Base-by-base conservation (phyloP, 2,329 filamentous ascomycete genomes). In the Penicillium sp. region DNA sequence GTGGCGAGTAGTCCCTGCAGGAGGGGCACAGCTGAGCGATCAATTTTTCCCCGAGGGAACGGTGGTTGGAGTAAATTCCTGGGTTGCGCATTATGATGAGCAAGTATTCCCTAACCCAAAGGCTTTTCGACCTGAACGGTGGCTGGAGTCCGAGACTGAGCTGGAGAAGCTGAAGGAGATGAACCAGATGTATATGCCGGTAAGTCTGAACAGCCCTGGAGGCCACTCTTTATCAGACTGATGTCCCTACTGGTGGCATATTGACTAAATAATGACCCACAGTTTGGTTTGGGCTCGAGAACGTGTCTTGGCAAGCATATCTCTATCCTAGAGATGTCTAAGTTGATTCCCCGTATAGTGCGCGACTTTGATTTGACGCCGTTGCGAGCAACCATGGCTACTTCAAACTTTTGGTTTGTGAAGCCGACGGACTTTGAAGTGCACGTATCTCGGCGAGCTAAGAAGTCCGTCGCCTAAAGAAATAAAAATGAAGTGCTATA, bases 1-100 rank as follows among this genome's bases (percentile, higher is more conserved):
- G n/a, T 79, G 79, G 64, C 75, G 82, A 5, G 71, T 77, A 0
- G 80, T 83, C 0, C 80, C 81, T 0, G 55, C 72, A 2, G 76
- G 72, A 0, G 82, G 82, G 0, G 70, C 72, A 0, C 72, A 74
- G 6, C 71, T 84, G 6, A 71, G 71, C 1, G 72, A 73, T 43
- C 72, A 68, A 8, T 75, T 71, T 55, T 77, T 81, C 52, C 74
- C 80, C 0, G 70, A 67, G 26, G 78, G 79, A 1, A 70, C 75
- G 0, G 68, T 72, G 0, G 74, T 82, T 8, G 79, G 79, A 1
- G 69, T 80, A 50, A 80, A 78, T 50, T 60, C 70, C 26, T 78
- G 77, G 73, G 70, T 80, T 19, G 72, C 75, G 5, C 78, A 83
- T 63, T 73, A 77, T 22, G 67, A 81, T 52, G 66, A 69, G 16